Evolutionary conservation across 331 rosid species (phyloP), one percentile per base, ranked within the genome.

Genomic region (Quercus tomentella): DNA sequence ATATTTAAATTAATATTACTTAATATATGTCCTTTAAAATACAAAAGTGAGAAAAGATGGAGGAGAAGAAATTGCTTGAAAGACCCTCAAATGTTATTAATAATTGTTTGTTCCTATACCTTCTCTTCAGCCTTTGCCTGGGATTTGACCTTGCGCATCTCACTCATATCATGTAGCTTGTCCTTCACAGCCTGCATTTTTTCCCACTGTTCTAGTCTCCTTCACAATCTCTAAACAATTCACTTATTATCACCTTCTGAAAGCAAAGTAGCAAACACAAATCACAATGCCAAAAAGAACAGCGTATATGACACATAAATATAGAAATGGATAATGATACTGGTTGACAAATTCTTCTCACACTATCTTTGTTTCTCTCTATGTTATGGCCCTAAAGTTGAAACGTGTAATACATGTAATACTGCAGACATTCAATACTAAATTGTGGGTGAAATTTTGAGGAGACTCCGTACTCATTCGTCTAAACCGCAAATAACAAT

Each of bases 181-280:
- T 93, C 97, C 83, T 82, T 91, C 23, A 91, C 83, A 33, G 91
- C 91, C 86, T 93, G 96, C 98, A 93, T 93, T 67, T 75, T 85
- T 37, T 4, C 56, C 6, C 56, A 7, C 7, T 16, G n/a, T 58
- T 23, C 30, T 35, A 20, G 26, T 37, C 55, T 20, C 41, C 51
- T 33, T 35, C 73, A 69, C 26, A 41, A 35, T 5, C 73, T 26
- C n/a, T 7, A 25, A 62, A 8, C 3, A 65, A 65, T 11, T 65
- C 45, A 18, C 18, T 49, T 49, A 41, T 41, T 41, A 10, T 58
- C 12, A 25, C 14, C 15, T 22, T 25, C 23, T 23, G 43, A 37
- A 31, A 65, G 70, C 45, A 17, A 65, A 30, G 43, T 17, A 30
- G 70, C 45, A 65, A 65, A 65, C 14, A 65, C 45, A 49, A 14